Conservation (phyloP, 768 basidiomycete species). For the Trametes elegans region DNA sequence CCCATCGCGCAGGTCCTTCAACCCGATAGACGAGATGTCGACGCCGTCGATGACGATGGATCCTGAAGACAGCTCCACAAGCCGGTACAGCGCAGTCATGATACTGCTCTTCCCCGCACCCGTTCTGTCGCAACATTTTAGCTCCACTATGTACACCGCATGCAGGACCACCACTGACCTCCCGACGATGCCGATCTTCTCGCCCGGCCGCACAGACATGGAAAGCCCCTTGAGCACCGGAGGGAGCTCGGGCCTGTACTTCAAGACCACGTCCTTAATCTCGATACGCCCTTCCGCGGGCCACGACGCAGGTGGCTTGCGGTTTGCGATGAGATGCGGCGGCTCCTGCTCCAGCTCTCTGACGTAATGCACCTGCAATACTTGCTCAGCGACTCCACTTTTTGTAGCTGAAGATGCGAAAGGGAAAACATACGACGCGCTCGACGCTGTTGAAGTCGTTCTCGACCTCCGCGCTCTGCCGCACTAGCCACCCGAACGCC, state of each 20-base stretch:
- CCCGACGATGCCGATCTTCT: constrained; percentile 93
- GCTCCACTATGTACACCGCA: not conserved
- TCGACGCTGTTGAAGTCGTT: constrained; percentile 94
- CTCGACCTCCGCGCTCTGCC: constrained; percentile 82
- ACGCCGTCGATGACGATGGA: constrained; percentile 77
- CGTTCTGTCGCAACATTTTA: constrained; percentile 39
- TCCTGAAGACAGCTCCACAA: constrained; percentile 79
- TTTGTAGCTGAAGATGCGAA: not conserved
- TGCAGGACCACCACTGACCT: constrained; percentile 32
- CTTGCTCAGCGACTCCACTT: not conserved
- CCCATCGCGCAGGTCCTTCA: constrained; percentile 65
- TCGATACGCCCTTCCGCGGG: constrained; percentile 71
- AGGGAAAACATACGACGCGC: constrained; percentile 46
- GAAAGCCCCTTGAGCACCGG: constrained; percentile 80
- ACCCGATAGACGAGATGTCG: constrained; percentile 80
- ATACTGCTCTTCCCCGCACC: constrained; percentile 91
- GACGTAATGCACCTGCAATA: constrained; percentile 62
- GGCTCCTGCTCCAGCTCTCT: constrained; percentile 81
- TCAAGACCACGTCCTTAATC: constrained; percentile 73
- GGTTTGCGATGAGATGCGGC: constrained; percentile 60
- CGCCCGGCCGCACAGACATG: constrained; percentile 67
- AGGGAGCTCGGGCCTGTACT: constrained; percentile 86
- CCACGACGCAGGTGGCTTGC: constrained; percentile 64
- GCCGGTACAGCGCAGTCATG: constrained; percentile 82
- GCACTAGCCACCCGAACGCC: constrained; percentile 71